Evolutionary conservation across 1,284 basidiomycete species (phyloP), one percentile per base, ranked within the genome.

Genomic region (Marasmius fiardii): DNA sequence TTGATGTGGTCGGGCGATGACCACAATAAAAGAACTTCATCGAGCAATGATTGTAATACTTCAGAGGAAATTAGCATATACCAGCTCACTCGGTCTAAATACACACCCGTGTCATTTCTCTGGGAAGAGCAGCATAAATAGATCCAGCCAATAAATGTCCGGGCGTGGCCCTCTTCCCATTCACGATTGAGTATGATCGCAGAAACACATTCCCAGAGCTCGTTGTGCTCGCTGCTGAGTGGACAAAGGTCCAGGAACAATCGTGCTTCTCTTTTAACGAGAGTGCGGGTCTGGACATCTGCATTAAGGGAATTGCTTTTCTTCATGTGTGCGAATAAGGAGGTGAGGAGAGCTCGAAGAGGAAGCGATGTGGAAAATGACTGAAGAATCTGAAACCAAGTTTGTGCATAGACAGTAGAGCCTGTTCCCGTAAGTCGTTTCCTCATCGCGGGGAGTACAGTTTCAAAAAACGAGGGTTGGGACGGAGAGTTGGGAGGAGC

Each of bases 101-200:
- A 3, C 23, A 11, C 21, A 28, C 23, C 23, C 16, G 8, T 24
- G 44, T 23, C 47, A 26, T 31, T 28, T 10, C 24, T 21, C 20
- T 16, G 35, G 28, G 4, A 28, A 57, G 56, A 23, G 1, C 28
- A 39, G 56, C 53, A 26, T 56, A 79, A 74, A 35, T 80, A 80
- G 28, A 78, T 64, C 88, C 88, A 92, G 62, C 85, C 85, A 1
- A 82, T 76, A 58, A 89, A 82, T 18, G 86, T 73, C 37, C 88
- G 74, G 16, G 83, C 81, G 62, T 83, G 71, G 5, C 73, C 74
- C 61, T 83, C 77, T 54, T 68, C 68, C 86, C 88, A 91, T 16
- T 78, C 76, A 37, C 81, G 77, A 10, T 73, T 71, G 2, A 85
- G 62, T 2, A 85, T 71, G 2, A 85, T 72, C 3, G 79, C 77